Evolutionary conservation across 2,329 filamentous ascomycete species (phyloP).

Genomic region (Aureobasidium sp.): DNA sequence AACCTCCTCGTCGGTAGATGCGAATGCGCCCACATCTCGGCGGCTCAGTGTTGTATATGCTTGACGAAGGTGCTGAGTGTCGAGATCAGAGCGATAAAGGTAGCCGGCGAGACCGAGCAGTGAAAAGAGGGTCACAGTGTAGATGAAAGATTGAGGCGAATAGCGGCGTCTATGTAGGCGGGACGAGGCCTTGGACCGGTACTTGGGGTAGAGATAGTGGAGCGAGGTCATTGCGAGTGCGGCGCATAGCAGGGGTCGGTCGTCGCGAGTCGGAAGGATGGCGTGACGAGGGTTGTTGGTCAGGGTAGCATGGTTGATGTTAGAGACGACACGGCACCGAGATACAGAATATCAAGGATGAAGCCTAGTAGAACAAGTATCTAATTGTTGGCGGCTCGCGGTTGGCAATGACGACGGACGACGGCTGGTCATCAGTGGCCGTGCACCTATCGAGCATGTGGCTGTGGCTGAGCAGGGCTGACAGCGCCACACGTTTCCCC

Average conservation of each 20-base stretch:
- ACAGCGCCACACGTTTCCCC: neutral
- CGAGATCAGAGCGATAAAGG: neutral
- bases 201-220: neutral
- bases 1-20: conserved; percentile 32
- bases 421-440: neutral
- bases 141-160: conserved; percentile 18
- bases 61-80: neutral
- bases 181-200: neutral
- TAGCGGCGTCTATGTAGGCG: conserved; percentile 4
- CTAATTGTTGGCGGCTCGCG: no score
- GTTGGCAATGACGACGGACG: neutral
- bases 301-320: neutral
- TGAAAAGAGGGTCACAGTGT: conserved; percentile 16
- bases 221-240: neutral
- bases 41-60: neutral
- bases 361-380: neutral
- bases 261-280: neutral
- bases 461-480: neutral
- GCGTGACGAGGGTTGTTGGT: neutral
- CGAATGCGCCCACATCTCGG: conserved; percentile 6
- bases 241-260: neutral
- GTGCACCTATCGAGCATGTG: neutral
- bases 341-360: no score
- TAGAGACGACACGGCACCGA: neutral
- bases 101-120: conserved; percentile 15